Base-by-base conservation (phyloP, 768 basidiomycete genomes). In the Hericium coralloides region DNA sequence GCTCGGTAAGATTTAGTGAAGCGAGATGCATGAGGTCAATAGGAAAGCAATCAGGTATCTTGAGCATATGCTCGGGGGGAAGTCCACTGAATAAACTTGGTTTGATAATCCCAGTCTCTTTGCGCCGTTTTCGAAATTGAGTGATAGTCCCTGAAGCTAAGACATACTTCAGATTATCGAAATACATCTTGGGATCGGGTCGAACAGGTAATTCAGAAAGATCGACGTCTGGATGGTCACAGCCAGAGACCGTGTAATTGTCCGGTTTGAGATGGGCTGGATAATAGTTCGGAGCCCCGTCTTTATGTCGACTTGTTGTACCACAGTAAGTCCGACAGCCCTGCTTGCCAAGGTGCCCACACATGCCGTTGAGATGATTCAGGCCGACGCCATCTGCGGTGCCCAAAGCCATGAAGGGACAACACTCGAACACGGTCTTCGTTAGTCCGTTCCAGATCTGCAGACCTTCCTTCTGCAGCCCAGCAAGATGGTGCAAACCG, bases 1-100 rank as follows among this genome's bases (percentile, higher is more conserved):
- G 66, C 41, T 68, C 75, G 2, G 69, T 50, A 0, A 76, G 18
- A 59, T 78, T 79, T 10, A 79, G 61, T 20, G 58, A 37, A 7
- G 61, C 57, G 1, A 72, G 63, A 59, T 78, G 76, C 74, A 77
- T 76, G 20, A 72, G 55, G 52, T 78, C 74, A 1, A 59, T 59
- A 8, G 60, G 49, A 48, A 73, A 76, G 31, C 66, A 67, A 1
- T 53, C 50, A 0, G 73, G 72, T 50, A 72, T 57, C 0, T 62
- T 61, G 17, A 72, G 63, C 39, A 4, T 3, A n/a, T 41, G 39
- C n/a, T 12, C 12, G 12, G 39, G 39, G 4, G 39, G n/a, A 3
- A 41, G 39, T 14, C 39, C 39, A 41, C 39, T 41, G 10, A 41
- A 41, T 15, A 20, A 15, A 31, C 7, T 18, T 12, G 25, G 52